Base-by-base conservation (phyloP, 2,329 filamentous ascomycete species). In the Chalaropsis ovoidea region DNA sequence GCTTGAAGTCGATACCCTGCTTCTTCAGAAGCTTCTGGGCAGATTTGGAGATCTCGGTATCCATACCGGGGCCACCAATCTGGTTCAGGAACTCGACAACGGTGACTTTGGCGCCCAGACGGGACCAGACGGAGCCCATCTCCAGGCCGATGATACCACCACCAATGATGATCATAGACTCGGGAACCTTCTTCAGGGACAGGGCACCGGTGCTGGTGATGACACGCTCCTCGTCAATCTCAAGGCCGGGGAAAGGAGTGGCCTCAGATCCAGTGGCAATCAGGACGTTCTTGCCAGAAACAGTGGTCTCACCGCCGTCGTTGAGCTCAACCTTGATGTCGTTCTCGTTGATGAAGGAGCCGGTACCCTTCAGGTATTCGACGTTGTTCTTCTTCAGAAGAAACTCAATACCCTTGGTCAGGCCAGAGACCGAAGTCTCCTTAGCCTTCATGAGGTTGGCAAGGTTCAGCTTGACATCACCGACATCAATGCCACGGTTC, bases 321-420 rank as follows among this genome's bases (percentile, higher is more conserved):
- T 88, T 84, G 69, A 96, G 85, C 73, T 88, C 87, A 72, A 99
- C 90, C 78, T 90, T 92, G 77, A 99, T 79, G 72, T 94, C 93
- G 79, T 96, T 85, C 78, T 95, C 89, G 76, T 89, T 89, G 72
- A 87, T 82, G 75, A 97, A 95, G 60, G 89, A 82, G 71, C 88
- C 93, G 63, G 90, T 86, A 71, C 94, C 94, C 82, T 96, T 96
- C 80, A 97, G 83, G 78, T 97, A 99, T 76, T 97, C 91, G 70
- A 96, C 94, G 69, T 90, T 90, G 80, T 99, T 99, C 84, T 99
- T 97, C 86, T 97, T 97, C 79, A 99, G 88, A 69, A 99, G 82
- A 76, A 93, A 99, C 78, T 99, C 94, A 70, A 99, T 89, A 76
- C 94, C 94, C 82, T 97, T 97, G 70, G 94, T 99, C 70, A 99